phyloP scores from a whole-genome alignment of 768 basidiomycete species.

The Dacryopinax spathularia region DNA sequence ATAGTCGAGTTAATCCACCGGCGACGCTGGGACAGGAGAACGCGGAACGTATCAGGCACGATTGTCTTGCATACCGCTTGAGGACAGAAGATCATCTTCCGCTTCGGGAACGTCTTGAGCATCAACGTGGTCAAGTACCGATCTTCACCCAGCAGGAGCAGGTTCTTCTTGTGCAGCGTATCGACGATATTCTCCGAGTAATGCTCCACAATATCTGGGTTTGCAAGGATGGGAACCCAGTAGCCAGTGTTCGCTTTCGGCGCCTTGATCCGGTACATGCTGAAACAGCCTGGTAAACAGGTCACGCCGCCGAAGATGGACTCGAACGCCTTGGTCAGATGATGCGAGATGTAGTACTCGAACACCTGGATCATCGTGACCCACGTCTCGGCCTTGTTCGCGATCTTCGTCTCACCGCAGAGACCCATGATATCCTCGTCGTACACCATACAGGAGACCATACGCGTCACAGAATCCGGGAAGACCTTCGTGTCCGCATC shows the following conservation, averaged over 20 bases:
- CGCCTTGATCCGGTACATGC: conserved; percentile 98
- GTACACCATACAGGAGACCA: conserved; percentile 92
- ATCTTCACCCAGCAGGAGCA: conserved; percentile 95
- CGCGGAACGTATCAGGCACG: conserved; percentile 89
- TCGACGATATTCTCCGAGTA: conserved; percentile 99
- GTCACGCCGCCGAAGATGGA: conserved; percentile 99
- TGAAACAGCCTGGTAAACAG: conserved; percentile 98
- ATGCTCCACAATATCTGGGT: conserved; percentile 96
- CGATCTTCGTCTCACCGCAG: conserved; percentile 99
- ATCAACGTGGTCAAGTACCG: conserved; percentile 94
- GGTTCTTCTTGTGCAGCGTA: conserved; percentile 97
- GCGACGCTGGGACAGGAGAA: conserved; percentile 88
- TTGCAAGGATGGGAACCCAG: conserved; percentile 97
- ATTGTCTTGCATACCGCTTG: conserved; percentile 98
- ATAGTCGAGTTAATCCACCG: conserved; percentile 99
- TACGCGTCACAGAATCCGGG: conserved; percentile 90
- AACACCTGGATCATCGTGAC: conserved; percentile 99
- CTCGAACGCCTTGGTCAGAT: conserved; percentile 98
- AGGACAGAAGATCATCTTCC: conserved; percentile 98
- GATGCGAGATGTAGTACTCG: conserved; percentile 99
- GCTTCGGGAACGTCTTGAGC: conserved; percentile 97
- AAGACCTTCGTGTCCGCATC: conserved; percentile 98
- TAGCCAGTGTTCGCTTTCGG: conserved; percentile 93
- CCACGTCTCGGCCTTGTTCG: conserved; percentile 96
- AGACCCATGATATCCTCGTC: conserved; percentile 98